These are phyloP conservation scores for Golovinomyces cichoracearum DNA, from an alignment of 2,329 filamentous ascomycete species.

Conservation along the genomic window DNA sequence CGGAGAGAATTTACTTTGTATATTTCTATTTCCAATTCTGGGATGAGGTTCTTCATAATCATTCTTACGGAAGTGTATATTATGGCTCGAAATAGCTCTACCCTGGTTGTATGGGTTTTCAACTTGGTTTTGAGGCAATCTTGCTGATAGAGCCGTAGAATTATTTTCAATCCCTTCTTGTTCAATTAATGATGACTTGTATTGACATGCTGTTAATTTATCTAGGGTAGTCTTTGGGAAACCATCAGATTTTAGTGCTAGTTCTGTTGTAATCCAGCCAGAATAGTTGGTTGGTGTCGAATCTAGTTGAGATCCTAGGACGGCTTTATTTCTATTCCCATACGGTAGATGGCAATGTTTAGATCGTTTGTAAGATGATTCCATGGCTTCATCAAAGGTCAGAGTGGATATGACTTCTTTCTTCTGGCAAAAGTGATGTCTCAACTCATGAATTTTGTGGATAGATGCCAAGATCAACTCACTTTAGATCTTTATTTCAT, in stretches of 20 bases:
- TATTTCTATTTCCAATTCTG: neutral
- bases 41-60: neutral
- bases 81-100: neutral
- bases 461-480: too few species aligned
- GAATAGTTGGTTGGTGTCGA: conserved; percentile 2
- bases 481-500: too few species aligned
- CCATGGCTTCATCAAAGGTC: too few species aligned
- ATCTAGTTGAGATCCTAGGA: too few species aligned
- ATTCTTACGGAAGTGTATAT: neutral
- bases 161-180: neutral
- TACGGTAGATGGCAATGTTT: too few species aligned
- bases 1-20: too few species aligned
- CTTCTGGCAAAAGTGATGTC: too few species aligned
- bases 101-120: neutral
- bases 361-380: too few species aligned
- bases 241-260: conserved; percentile 6
- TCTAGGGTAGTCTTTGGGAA: conserved; percentile 11
- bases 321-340: too few species aligned
- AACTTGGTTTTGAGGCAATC: neutral
- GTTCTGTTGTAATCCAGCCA: conserved; percentile 12
- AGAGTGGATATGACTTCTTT: too few species aligned
- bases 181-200: conserved; percentile 1
- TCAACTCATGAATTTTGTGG: too few species aligned
- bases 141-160: neutral
- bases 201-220: conserved; percentile 9